Conservation (phyloP, 1,284 basidiomycete genomes). For the Trametes pubescens region DNA sequence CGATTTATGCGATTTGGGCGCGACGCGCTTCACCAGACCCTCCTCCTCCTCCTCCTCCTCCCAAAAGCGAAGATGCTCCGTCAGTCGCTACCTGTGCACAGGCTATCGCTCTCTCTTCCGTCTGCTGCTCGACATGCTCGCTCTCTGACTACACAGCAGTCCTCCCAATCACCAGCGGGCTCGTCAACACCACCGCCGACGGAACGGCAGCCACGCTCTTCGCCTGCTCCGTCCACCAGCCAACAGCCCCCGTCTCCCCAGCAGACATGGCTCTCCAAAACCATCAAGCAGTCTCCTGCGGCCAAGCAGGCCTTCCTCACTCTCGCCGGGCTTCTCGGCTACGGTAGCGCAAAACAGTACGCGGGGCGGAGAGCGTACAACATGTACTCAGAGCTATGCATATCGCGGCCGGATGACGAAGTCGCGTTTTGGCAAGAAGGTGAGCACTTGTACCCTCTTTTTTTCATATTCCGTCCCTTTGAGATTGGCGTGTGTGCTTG, state of each 20-base stretch:
- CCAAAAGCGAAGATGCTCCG: conserved; percentile 15
- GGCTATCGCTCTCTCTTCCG: background rate
- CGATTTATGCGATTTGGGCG: background rate
- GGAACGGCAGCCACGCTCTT: background rate
- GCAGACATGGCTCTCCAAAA: conserved; percentile 64
- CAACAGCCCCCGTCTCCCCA: conserved; percentile 14
- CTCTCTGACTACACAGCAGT: background rate
- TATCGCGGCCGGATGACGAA: conserved; percentile 66
- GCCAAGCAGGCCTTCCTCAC: conserved; percentile 59
- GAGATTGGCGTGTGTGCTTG: background rate
- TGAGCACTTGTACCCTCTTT: conserved; percentile 40
- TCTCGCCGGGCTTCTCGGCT: conserved; percentile 63
- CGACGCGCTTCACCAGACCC: background rate
- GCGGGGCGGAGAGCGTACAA: conserved; percentile 64
- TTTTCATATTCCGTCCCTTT: background rate
- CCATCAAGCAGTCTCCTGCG: conserved; percentile 60
- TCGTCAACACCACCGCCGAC: background rate
- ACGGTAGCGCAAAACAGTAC: conserved; percentile 66
- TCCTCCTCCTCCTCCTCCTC: background rate
- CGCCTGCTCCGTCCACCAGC: background rate
- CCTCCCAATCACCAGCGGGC: background rate
- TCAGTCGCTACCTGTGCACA: background rate
- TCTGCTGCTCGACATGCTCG: conserved; percentile 6
- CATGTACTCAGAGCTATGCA: conserved; percentile 68
- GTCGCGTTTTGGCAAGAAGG: conserved; percentile 72